Base-by-base conservation (phyloP, 2,329 filamentous ascomycete species). In the Cladosporium halotolerans region DNA sequence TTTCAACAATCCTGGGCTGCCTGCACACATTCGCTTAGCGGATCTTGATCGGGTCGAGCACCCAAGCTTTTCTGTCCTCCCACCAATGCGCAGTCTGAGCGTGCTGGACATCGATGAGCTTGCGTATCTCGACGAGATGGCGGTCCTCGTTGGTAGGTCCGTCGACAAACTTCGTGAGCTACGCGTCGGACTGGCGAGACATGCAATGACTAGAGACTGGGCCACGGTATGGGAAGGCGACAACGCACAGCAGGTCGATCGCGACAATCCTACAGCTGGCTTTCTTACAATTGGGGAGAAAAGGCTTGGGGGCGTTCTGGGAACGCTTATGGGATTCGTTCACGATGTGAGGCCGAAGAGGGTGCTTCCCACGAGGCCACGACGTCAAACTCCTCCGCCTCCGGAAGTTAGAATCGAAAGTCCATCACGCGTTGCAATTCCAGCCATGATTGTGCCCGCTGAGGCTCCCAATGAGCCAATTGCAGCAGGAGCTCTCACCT, bases 121-220 rank as follows among this genome's bases (percentile, higher is more conserved):
- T n/a, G 79, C 84, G 28, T 93, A 93, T 66, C 71, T 92, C 36
- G 88, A 92, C 64, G 89, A 93, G 70, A 86, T 93, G 80, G 85
- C 85, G 51, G 76, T 88, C 40, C 76, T 93, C 10, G 82, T 93
- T 56, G 84, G 85, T 56, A 80, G 83, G 19, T 92, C 88, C 10
- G 76, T 81, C 55, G 75, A 78, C 57, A 77, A 77, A 40, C 72
- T 93, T 13, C 78, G 80, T 31, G 88, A 92, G 67, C 75, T 95
- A 33, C 79, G 87, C 41, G 78, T 93, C 4, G 87, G 89, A 5
- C 82, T 93, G 52, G 82, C 87, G 4, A 65, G 73, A 5, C 75
- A 80, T 57, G 76, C 77, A 3, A 69, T 74, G 58, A 69, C 70
- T 31, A 68, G 72, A 32, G 71, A 83, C 55, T 86, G 84, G 72